These are phyloP conservation scores for Boechera stricta DNA, from an alignment of 345 rosid species.

Conservation along the genomic window DNA sequence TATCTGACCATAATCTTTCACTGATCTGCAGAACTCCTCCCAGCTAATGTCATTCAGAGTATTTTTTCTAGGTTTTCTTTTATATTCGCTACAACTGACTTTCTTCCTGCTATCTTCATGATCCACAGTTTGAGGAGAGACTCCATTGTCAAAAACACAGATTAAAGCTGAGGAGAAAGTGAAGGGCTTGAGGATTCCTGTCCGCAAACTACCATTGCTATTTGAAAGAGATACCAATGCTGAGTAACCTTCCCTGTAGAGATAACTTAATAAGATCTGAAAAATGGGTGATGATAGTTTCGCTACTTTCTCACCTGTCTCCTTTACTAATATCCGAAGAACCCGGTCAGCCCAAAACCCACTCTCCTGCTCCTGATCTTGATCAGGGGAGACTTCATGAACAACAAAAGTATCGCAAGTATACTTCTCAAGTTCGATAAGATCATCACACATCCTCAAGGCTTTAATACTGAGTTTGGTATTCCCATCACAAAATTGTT, in stretches of 20 bases:
- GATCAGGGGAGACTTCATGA: slow-evolving; percentile 44
- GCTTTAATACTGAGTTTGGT: slow-evolving; percentile 56
- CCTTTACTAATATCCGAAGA: slow-evolving; percentile 59
- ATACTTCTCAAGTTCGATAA: slow-evolving; percentile 45
- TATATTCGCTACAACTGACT: slow-evolving; percentile 27
- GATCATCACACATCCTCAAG: slow-evolving; percentile 52
- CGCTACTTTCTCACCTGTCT: slow-evolving; percentile 53
- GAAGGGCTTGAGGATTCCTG: slow-evolving; percentile 82
- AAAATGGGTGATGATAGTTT: slow-evolving; percentile 63
- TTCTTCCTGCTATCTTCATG: slow-evolving; percentile 34
- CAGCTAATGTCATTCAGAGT: slow-evolving; percentile 56
- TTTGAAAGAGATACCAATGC: slow-evolving; percentile 65
- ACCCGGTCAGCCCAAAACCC: slow-evolving; percentile 68
- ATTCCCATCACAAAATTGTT: slow-evolving; percentile 48
- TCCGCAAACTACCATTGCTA: slow-evolving; percentile 48
- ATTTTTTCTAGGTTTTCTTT: slow-evolving; percentile 52
- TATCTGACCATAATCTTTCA: slow-evolving; percentile 52
- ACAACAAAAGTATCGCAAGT: slow-evolving; percentile 58
- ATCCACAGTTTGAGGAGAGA: slow-evolving; percentile 34
- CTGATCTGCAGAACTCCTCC: slow-evolving; percentile 65
- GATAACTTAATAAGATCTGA: slow-evolving; percentile 78
- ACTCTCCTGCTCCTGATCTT: slow-evolving; percentile 43
- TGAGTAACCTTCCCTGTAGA: slow-evolving; percentile 67
- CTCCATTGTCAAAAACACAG: slow-evolving; percentile 47
- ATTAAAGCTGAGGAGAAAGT: slow-evolving; percentile 69